Evolutionary conservation across 2,329 filamentous ascomycete species (phyloP).

Genomic region (Aureobasidium sp.): DNA sequence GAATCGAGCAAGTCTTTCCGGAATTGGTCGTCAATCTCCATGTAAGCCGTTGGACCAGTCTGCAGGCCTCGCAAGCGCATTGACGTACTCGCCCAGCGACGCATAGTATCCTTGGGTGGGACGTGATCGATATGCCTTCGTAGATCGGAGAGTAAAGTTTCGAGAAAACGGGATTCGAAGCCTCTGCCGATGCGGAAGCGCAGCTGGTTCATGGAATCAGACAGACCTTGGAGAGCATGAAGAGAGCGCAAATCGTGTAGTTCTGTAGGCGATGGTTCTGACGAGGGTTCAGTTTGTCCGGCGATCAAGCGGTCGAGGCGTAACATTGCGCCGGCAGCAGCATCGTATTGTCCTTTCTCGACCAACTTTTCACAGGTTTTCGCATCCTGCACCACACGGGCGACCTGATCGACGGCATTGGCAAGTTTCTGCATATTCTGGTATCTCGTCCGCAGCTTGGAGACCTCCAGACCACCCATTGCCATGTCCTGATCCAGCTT

Average conservation of each 20-base stretch:
- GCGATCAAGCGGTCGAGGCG: conserved; percentile 71
- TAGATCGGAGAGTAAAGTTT: conserved; percentile 70
- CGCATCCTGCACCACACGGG: conserved; percentile 68
- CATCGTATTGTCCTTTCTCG: conserved; percentile 74
- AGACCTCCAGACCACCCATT: conserved; percentile 73
- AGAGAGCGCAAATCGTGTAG: conserved; percentile 65
- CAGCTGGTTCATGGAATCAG: conserved; percentile 67
- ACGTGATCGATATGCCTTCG: conserved; percentile 71
- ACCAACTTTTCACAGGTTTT: conserved; percentile 72
- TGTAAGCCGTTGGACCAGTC: conserved; percentile 66
- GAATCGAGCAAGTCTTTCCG: conserved; percentile 63
- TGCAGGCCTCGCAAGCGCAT: conserved; percentile 64
- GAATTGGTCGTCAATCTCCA: conserved; percentile 63
- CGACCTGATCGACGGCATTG: conserved; percentile 75
- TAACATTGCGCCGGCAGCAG: conserved; percentile 71
- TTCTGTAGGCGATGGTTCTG: conserved; percentile 26
- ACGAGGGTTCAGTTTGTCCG: conserved; percentile 53
- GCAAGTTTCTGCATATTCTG: conserved; percentile 80
- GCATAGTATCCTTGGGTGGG: conserved; percentile 64
- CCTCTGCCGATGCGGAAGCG: conserved; percentile 77
- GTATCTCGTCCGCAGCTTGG: conserved; percentile 71
- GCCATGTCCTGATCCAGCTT: conserved; percentile 83
- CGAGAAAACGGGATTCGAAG: conserved; percentile 75
- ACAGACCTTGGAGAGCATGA: conserved; percentile 72
- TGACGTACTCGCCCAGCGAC: conserved; percentile 75